Evolutionary conservation across 805 yeast genomes (phyloP).

Genomic region (Candida verbasci): DNA sequence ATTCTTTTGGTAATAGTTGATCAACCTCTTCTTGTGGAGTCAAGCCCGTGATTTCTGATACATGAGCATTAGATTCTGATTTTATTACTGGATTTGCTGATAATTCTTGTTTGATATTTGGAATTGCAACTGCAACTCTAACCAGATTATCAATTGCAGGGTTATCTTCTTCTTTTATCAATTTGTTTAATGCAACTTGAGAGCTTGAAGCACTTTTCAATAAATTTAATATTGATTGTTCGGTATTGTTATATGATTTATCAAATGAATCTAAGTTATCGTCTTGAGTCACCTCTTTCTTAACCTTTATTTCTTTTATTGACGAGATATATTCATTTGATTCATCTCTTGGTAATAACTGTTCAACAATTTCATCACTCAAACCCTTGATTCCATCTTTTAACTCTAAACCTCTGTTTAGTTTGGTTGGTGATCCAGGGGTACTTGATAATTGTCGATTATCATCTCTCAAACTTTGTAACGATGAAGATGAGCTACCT

Average conservation of each 20-base stretch:
- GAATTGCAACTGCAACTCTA: neutral
- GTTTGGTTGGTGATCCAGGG: conserved; percentile 12
- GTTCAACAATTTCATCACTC: conserved; percentile 32
- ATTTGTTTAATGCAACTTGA: neutral
- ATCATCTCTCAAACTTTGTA: conserved; percentile 27
- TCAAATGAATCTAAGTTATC: conserved; percentile 29
- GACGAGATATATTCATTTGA: neutral
- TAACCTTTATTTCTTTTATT: conserved; percentile 7
- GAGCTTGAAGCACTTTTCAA: conserved; percentile 18
- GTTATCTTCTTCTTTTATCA: neutral
- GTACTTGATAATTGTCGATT: conserved; percentile 24
- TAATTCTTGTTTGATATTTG: neutral
- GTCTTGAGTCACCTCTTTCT: neutral
- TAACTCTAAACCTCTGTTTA: conserved; percentile 26
- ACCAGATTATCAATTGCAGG: neutral
- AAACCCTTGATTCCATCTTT: conserved; percentile 43
- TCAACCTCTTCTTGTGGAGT: conserved; percentile 10
- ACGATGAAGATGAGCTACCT: conserved; percentile 39
- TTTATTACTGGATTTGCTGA: neutral
- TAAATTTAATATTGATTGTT: conserved; percentile 38
- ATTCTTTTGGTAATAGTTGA: neutral
- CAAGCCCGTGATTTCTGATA: conserved; percentile 5
- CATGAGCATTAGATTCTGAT: neutral
- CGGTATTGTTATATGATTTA: conserved; percentile 29
- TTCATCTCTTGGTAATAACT: conserved; percentile 23